Evolutionary conservation across 2,329 filamentous ascomycete species (phyloP).

Genomic region (Diaporthe humulicola): DNA sequence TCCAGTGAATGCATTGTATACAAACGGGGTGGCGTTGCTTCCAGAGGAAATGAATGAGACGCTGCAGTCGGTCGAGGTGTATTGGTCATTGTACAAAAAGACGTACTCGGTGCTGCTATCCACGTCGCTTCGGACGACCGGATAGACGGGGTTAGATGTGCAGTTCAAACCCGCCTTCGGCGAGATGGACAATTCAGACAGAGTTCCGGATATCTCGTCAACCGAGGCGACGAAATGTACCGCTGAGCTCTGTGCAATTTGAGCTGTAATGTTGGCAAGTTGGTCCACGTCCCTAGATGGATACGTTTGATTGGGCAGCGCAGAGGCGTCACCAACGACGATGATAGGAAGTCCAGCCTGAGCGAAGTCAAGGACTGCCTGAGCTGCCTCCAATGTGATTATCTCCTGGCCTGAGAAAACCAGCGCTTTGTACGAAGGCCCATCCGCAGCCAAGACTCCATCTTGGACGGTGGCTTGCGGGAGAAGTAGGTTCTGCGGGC

Average conservation of each 20-base stretch:
- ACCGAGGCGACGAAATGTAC: neutral
- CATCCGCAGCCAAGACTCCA: constrained; percentile 52
- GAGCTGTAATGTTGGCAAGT: constrained; percentile 44
- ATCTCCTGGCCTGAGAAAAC: constrained; percentile 53
- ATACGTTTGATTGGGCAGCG: constrained; percentile 19
- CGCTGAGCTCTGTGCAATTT: constrained; percentile 27
- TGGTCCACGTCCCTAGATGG: neutral
- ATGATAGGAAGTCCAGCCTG: constrained; percentile 57
- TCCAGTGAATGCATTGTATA: constrained; percentile 58
- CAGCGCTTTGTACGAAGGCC: constrained; percentile 58
- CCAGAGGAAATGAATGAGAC: constrained; percentile 31
- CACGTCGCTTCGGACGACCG: constrained; percentile 7
- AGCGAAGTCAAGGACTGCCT: constrained; percentile 52
- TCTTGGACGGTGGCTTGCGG: constrained; percentile 52
- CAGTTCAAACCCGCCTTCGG: constrained; percentile 14
- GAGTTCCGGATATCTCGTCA: constrained; percentile 36
- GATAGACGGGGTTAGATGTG: constrained; percentile 28
- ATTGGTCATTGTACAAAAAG: constrained; percentile 36
- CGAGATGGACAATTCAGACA: constrained; percentile 42
- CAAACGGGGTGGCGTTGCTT: constrained; percentile 4
- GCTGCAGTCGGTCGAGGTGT: constrained; percentile 6
- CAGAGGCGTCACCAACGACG: constrained; percentile 49
- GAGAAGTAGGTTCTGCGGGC: constrained; percentile 57
- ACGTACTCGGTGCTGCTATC: constrained; percentile 30
- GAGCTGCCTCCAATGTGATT: constrained; percentile 51